Evolutionary conservation across 257 asterid species (phyloP).

Genomic region (Solanum peruvianum): DNA sequence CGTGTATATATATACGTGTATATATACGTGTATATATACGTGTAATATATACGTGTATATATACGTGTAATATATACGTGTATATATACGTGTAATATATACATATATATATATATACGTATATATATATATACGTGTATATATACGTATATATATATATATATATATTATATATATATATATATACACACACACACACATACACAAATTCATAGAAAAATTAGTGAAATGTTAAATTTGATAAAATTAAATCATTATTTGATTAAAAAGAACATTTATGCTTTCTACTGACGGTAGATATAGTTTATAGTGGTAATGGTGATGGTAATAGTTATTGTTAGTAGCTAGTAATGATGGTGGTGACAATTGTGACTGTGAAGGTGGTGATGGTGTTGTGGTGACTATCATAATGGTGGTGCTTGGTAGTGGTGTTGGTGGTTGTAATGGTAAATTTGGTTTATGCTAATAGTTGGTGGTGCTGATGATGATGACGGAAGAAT

Average conservation of each 20-base stretch:
- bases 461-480: background rate
- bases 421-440: background rate
- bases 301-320: background rate
- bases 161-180: too few relatives aligned
- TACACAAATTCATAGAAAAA: too few relatives aligned
- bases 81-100: too few relatives aligned
- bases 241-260: background rate
- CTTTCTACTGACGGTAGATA: background rate
- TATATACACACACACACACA: too few relatives aligned
- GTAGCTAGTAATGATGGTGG: background rate
- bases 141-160: too few relatives aligned
- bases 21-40: too few relatives aligned
- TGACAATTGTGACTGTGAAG: background rate
- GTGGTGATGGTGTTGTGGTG: background rate
- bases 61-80: too few relatives aligned
- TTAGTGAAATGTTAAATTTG: background rate
- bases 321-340: background rate
- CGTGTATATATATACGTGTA: too few relatives aligned
- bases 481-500: background rate
- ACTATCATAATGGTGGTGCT: background rate
- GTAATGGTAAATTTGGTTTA: background rate
- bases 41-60: too few relatives aligned
- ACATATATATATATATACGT: too few relatives aligned
- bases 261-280: background rate
- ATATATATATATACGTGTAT: too few relatives aligned